A percentile compares a stretch with the other conserved stretches of the same genome.
Evolutionary conservation across 2,329 filamentous ascomycete species (phyloP).

Genomic region (Fusarium kyushuense): DNA sequence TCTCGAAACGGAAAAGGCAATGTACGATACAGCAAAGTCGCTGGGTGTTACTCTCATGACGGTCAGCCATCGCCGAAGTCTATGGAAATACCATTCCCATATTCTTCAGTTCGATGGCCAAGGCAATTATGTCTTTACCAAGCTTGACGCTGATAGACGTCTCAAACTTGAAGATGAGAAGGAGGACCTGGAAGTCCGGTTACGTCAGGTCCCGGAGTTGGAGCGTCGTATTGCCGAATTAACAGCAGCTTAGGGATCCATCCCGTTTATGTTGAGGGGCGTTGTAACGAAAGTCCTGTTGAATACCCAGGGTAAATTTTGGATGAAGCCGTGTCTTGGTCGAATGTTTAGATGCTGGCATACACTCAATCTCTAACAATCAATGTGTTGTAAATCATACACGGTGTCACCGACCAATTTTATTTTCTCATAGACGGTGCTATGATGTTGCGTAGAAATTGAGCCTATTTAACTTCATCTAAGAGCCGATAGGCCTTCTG

Average conservation of each 20-base stretch:
- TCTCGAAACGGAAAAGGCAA: conserved; percentile 90
- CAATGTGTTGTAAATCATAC: conserved; percentile 3
- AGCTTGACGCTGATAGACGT: conserved; percentile 86
- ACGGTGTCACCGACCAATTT: background rate
- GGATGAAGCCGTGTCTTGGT: conserved; percentile 3
- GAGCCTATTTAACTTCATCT: background rate
- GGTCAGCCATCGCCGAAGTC: conserved; percentile 86
- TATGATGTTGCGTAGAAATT: background rate
- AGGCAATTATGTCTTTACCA: conserved; percentile 89
- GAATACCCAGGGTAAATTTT: conserved; percentile 17
- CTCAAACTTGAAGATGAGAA: conserved; percentile 94
- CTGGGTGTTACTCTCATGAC: conserved; percentile 97
- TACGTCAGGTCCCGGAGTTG: conserved; percentile 88
- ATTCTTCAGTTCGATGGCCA: conserved; percentile 98
- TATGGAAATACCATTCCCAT: conserved; percentile 96
- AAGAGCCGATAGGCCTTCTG: background rate
- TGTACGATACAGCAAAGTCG: conserved; percentile 96
- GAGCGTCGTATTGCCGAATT: conserved; percentile 87
- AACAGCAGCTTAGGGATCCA: conserved; percentile 54
- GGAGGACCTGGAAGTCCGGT: conserved; percentile 88
- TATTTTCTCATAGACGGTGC: background rate
- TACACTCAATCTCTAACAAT: background rate
- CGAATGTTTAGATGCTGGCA: background rate
- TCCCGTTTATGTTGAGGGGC: background rate
- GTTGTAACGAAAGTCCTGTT: background rate